These are phyloP conservation scores for Sechiopsis laciniata DNA, from an alignment of 306 rosid species.

Conservation along the genomic window DNA sequence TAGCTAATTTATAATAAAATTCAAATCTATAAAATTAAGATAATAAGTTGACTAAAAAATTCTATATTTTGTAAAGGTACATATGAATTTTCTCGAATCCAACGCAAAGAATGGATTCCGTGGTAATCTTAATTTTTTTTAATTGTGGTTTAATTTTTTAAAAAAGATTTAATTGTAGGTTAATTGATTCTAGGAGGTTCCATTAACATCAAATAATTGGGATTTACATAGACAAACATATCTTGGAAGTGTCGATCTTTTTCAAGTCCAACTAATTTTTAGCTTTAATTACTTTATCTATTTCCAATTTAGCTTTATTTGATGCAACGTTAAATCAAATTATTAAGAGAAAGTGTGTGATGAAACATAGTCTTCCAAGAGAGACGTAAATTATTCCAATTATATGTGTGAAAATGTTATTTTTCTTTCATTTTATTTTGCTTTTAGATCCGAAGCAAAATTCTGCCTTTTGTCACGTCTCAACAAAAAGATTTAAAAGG, in stretches of 20 bases:
- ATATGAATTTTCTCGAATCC: background rate
- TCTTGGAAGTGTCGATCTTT: too few species aligned
- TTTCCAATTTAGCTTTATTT: slow-evolving; percentile 9
- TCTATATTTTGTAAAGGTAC: too few species aligned
- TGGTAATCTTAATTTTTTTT: background rate
- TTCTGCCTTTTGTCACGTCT: slow-evolving; percentile 15
- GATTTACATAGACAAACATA: too few species aligned
- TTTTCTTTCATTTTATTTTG: background rate
- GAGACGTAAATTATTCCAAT: background rate
- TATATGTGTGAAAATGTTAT: background rate
- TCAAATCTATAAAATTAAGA: background rate
- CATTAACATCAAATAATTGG: too few species aligned
- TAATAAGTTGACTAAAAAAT: too few species aligned
- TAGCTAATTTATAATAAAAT: too few species aligned
- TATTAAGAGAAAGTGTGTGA: background rate
- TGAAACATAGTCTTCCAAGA: background rate
- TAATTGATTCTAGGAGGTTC: too few species aligned
- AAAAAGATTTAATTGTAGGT: too few species aligned
- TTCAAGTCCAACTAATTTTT: background rate
- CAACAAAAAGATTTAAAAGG: slow-evolving; percentile 11
- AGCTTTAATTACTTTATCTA: background rate
- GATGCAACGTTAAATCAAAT: slow-evolving; percentile 16
- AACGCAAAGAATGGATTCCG: background rate
- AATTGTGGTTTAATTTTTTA: background rate
- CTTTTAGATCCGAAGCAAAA: background rate